Base-by-base conservation (phyloP, 345 rosid genomes). In the Kandelia obovata region DNA sequence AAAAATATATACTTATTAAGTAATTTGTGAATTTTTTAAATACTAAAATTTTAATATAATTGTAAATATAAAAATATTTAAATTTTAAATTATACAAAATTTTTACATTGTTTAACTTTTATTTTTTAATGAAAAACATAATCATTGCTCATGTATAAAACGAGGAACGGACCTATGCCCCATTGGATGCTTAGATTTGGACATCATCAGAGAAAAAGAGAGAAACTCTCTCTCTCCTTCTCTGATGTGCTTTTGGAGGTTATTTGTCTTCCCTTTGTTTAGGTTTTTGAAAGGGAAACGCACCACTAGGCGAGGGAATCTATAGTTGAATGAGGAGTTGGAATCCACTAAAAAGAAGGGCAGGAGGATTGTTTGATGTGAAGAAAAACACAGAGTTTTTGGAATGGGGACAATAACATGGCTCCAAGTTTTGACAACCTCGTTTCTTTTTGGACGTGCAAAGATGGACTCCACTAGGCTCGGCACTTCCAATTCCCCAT, bases 321-420 rank as follows among this genome's bases (percentile, higher is more conserved):
- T 53, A 53, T 76, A 83, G 86, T 80, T 82, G 84, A 80, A 77
- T 69, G 88, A 80, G 89, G 93, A 88, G 90, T 81, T 88, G 90
- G 90, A 88, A 84, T 83, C 89, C 90, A 84, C 90, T 80, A 62
- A 75, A 65, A 75, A 66, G 30, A 56, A 56, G 59, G 32, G 31
- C 53, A 5, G 30, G 68, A 27, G 58, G 47, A 58, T 63, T 60
- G 75, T 77, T 80, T 80, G 76, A 77, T 77, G 78, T 67, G 83
- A 71, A 71, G 67, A 71, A 74, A 73, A 74, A 76, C 75, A 64
- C 78, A 60, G 79, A 65, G 78, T 65, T 65, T 77, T 77, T 67
- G 53, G 56, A 70, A 64, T 69, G 37, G 55, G 58, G 82, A 82
- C 86, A 77, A 27, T 63, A 78, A 76, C 82, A 75, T 71, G 77